A percentile compares a stretch with the other conserved stretches of the same genome.
Evolutionary conservation across 2,329 filamentous ascomycete genomes (phyloP).

Genomic region (Talaromyces albobiverticillius): DNA sequence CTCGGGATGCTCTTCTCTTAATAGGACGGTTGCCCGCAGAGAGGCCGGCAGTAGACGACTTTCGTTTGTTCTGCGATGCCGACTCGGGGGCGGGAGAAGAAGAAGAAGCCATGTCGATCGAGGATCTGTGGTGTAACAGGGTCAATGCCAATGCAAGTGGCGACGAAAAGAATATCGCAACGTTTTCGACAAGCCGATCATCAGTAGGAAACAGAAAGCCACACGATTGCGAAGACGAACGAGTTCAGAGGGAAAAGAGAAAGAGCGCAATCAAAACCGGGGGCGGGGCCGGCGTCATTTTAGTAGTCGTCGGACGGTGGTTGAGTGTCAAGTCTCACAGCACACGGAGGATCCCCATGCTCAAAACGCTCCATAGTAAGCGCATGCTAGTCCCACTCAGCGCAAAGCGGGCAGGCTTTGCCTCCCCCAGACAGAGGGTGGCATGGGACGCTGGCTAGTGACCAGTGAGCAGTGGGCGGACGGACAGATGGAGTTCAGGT

Average conservation of each 20-base stretch:
- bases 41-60: slow-evolving; percentile 56
- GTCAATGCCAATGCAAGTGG: neutral
- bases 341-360: slow-evolving; percentile 12
- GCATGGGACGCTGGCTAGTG: no score
- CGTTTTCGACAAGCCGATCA: neutral
- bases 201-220: neutral
- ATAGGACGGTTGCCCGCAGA: slow-evolving; percentile 55
- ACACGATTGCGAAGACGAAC: no score
- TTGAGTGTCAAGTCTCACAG: neutral
- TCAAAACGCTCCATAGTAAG: slow-evolving; percentile 2
- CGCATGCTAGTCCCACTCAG: neutral
- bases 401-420: neutral
- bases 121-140: slow-evolving; percentile 2
- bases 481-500: no score
- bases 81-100: slow-evolving; percentile 20
- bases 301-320: neutral
- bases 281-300: slow-evolving; percentile 15
- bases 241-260: neutral
- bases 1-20: slow-evolving; percentile 86
- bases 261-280: slow-evolving; percentile 4
- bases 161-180: neutral
- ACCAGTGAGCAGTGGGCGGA: no score
- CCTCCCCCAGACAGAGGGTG: no score
- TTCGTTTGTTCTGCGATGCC: slow-evolving; percentile 51
- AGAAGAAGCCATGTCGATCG: slow-evolving; percentile 3